Conservation (phyloP, 176 grass and related monocot genomes). For the Thinopyrum elongatum region DNA sequence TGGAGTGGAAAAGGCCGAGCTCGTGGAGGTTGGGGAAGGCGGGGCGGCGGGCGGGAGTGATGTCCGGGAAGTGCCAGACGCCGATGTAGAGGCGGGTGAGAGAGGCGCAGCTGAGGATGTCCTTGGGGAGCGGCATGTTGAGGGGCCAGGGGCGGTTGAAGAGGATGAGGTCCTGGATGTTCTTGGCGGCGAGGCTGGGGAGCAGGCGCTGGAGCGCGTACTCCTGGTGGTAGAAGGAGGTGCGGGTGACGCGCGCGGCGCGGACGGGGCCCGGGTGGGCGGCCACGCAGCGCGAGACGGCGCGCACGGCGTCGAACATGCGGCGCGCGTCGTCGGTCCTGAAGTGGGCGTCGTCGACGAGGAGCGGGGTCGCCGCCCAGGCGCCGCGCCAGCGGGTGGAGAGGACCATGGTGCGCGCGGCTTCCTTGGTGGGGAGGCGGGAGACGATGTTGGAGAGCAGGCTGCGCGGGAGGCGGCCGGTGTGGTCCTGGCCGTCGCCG, state of each 20-base stretch:
- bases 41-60: background rate
- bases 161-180: slow-evolving; percentile 30
- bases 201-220: slow-evolving; percentile 12
- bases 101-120: slow-evolving; percentile 21
- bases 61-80: slow-evolving; percentile 17
- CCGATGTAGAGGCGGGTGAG: slow-evolving; percentile 35
- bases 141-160: slow-evolving; percentile 27
- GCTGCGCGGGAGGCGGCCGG: slow-evolving; percentile 14
- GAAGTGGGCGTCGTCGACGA: slow-evolving; percentile 43
- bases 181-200: slow-evolving; percentile 20
- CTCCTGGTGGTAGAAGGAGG: slow-evolving; percentile 29
- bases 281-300: slow-evolving; percentile 10
- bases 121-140: slow-evolving; percentile 32
- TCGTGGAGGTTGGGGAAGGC: slow-evolving; percentile 23
- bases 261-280: slow-evolving; percentile 35
- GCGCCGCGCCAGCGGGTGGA: slow-evolving; percentile 25
- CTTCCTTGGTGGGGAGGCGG: slow-evolving; percentile 34
- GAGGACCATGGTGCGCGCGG: slow-evolving; percentile 29
- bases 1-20: slow-evolving; percentile 22
- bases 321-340: background rate
- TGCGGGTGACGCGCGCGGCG: slow-evolving; percentile 20
- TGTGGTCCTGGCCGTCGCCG: slow-evolving; percentile 21
- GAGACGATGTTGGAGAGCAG: slow-evolving; percentile 34
- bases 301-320: background rate
- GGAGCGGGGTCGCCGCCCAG: slow-evolving; percentile 29